A percentile compares a stretch with the other conserved stretches of the same genome.
These are phyloP conservation scores for Salix brachista DNA, from an alignment of 345 rosid genomes.

Conservation along the genomic window DNA sequence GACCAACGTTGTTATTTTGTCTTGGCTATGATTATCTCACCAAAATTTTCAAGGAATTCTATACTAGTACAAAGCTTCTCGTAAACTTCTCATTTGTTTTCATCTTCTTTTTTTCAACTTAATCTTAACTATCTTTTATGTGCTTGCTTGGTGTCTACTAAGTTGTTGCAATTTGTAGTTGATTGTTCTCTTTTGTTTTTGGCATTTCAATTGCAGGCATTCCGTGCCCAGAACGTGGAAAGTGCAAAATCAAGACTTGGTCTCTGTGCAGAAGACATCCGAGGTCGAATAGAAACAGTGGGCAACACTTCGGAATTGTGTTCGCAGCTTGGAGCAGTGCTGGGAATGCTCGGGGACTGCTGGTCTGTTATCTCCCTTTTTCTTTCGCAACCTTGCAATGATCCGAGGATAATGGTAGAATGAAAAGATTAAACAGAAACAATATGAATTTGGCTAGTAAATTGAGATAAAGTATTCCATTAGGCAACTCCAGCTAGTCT, in stretches of 20 bases:
- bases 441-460: neutral
- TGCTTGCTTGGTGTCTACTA: slow-evolving; percentile 7
- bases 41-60: neutral
- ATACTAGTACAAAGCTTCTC: neutral
- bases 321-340: slow-evolving; percentile 98
- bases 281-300: slow-evolving; percentile 57
- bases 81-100: neutral
- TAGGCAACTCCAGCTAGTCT: neutral
- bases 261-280: slow-evolving; percentile 78
- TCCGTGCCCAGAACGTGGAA: slow-evolving; percentile 75
- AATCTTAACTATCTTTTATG: neutral
- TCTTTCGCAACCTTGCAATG: neutral
- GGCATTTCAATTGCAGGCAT: slow-evolving; percentile 49
- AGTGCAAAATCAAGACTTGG: slow-evolving; percentile 87
- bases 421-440: neutral
- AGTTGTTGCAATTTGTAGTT: neutral
- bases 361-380: slow-evolving; percentile 45
- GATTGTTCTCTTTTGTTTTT: neutral
- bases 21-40: neutral
- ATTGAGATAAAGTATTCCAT: neutral
- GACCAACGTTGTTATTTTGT: neutral
- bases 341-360: slow-evolving; percentile 99
- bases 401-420: neutral
- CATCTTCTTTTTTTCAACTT: neutral
- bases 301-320: slow-evolving; percentile 83